Evolutionary conservation across 169 alveolate genomes (phyloP).

Genomic region (Toxoplasma gondii): DNA sequence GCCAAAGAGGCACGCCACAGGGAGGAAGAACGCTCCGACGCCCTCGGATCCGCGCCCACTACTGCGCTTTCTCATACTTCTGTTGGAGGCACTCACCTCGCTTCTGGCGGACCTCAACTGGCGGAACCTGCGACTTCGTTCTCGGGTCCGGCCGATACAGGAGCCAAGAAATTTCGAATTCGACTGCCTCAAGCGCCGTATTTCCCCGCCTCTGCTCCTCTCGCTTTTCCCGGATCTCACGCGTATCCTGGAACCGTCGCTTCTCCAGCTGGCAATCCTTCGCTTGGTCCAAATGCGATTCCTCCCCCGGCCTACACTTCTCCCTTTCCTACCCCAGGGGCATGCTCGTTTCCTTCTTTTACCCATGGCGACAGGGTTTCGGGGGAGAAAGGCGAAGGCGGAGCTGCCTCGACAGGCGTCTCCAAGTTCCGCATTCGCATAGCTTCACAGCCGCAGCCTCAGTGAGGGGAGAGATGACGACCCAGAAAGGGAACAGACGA

Average conservation of each 20-base stretch:
- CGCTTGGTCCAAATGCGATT: background rate
- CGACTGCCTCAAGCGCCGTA: background rate
- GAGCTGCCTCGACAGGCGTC: background rate
- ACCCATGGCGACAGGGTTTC: background rate
- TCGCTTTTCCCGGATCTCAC: too few species aligned
- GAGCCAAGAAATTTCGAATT: background rate
- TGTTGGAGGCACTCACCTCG: too few species aligned
- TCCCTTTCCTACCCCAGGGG: too few species aligned
- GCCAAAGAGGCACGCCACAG: background rate
- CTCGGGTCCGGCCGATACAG: background rate
- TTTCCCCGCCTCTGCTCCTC: background rate
- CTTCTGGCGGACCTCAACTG: too few species aligned
- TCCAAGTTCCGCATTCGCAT: conserved; percentile 8
- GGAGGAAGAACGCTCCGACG: background rate
- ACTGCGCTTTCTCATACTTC: too few species aligned
- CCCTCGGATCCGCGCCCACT: too few species aligned
- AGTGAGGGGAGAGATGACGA: background rate
- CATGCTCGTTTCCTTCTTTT: too few species aligned
- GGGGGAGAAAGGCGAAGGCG: background rate
- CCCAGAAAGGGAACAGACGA: too few species aligned
- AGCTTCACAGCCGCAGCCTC: background rate
- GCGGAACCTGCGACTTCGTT: too few species aligned
- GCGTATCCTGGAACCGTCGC: too few species aligned
- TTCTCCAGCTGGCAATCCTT: background rate
- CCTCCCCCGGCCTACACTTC: background rate